Conservation (phyloP, 2,329 filamentous ascomycete species). For the Echinosphaeria canescens region DNA sequence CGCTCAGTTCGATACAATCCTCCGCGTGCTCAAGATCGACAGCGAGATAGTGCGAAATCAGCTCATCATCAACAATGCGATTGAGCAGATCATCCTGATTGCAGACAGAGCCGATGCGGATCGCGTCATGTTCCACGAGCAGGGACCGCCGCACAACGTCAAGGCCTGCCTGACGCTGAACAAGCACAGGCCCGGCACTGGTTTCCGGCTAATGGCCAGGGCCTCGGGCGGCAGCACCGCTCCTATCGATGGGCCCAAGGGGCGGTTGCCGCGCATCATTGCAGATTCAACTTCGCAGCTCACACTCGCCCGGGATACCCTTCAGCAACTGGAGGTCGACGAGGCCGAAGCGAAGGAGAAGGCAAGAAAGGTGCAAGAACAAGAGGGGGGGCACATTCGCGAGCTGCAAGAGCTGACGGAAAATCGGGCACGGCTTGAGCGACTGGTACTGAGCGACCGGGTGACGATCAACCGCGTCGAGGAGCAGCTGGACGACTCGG, state of each 20-base stretch:
- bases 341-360: too few relatives aligned
- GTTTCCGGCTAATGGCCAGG: slow-evolving; percentile 29
- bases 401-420: slow-evolving; percentile 13
- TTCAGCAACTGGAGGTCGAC: slow-evolving; percentile 33
- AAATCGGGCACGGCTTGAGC: slow-evolving; percentile 19
- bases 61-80: slow-evolving; percentile 59
- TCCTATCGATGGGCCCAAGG: slow-evolving; percentile 21
- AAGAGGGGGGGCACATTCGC: too few relatives aligned
- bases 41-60: slow-evolving; percentile 58
- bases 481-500: slow-evolving; percentile 40
- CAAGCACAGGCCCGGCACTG: slow-evolving; percentile 35
- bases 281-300: slow-evolving; percentile 53
- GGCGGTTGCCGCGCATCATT: slow-evolving; percentile 48
- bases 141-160: slow-evolving; percentile 47
- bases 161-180: slow-evolving; percentile 48
- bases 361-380: slow-evolving; percentile 25
- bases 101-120: slow-evolving; percentile 43
- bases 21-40: slow-evolving; percentile 66
- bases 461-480: slow-evolving; percentile 30
- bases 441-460: slow-evolving; percentile 6
- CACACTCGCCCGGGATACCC: slow-evolving; percentile 21
- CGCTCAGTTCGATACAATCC: slow-evolving; percentile 47
- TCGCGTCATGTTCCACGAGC: slow-evolving; percentile 41
- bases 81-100: slow-evolving; percentile 73
- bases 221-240: slow-evolving; percentile 12